These are phyloP conservation scores for Dianthus caryophyllus DNA, from an alignment of 148 eudicot genomes.

Conservation along the genomic window DNA sequence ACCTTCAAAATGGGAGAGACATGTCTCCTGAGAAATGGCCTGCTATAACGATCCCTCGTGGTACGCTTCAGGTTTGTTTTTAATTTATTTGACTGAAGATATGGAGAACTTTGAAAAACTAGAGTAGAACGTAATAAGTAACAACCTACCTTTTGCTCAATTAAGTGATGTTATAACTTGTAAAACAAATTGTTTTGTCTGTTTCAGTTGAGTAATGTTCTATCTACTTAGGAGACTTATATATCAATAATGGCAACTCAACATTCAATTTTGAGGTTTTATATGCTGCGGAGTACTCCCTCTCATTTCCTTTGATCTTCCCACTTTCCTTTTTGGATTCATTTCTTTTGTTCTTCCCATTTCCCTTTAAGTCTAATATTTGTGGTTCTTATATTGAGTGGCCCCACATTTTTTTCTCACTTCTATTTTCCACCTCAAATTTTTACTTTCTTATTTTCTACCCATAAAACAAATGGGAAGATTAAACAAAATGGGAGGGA, in stretches of 20 bases:
- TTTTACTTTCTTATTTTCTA: too few relatives aligned
- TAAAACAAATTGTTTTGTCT: not conserved
- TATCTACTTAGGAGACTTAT: not conserved
- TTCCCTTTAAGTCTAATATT: too few relatives aligned
- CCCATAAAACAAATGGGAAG: too few relatives aligned
- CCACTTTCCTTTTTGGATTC: too few relatives aligned
- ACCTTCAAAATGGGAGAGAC: constrained; percentile 73
- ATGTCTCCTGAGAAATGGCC: constrained; percentile 55
- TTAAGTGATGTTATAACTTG: not conserved
- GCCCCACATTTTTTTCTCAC: too few relatives aligned
- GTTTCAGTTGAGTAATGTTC: not conserved
- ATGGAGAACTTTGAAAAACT: not conserved
- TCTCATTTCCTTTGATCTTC: too few relatives aligned
- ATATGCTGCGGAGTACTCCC: too few relatives aligned
- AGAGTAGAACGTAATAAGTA: not conserved
- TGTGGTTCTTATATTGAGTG: too few relatives aligned
- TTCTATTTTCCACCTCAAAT: too few relatives aligned
- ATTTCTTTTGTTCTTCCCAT: too few relatives aligned
- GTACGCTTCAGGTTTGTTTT: constrained; percentile 93
- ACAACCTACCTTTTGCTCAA: not conserved
- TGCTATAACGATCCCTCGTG: constrained; percentile 81
- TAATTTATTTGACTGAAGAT: not conserved
- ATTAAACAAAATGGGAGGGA: too few relatives aligned
- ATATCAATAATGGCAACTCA: not conserved
- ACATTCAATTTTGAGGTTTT: not conserved